Evolutionary conservation across 305 asterid species (phyloP).

Genomic region (Nicotiana rustica): DNA sequence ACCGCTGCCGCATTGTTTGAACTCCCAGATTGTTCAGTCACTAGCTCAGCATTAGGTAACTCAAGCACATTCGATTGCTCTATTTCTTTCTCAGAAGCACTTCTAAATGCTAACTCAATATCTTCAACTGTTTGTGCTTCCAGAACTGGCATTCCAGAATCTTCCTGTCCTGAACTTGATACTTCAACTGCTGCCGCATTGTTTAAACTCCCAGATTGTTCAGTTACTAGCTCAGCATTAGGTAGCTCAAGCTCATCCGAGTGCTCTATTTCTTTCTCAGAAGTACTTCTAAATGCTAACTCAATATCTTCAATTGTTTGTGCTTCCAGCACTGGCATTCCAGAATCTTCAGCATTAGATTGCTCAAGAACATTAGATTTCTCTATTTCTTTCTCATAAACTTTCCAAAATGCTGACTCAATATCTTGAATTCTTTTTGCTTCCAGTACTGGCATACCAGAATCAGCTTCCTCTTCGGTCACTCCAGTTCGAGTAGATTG

Average conservation of each 20-base stretch:
- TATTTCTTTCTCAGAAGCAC: constrained; percentile 15
- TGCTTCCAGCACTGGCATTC: constrained; percentile 41
- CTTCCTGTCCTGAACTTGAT: constrained; percentile 23
- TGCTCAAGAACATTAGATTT: constrained; percentile 37
- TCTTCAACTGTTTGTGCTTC: constrained; percentile 30
- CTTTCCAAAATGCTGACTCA: constrained; percentile 40
- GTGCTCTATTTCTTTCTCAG: constrained; percentile 14
- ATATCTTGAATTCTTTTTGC: constrained; percentile 48
- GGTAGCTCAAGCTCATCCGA: constrained; percentile 32
- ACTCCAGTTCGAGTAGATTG: constrained; percentile 27
- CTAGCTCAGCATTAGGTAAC: constrained; percentile 39
- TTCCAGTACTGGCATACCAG: constrained; percentile 44
- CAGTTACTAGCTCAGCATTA: constrained; percentile 37
- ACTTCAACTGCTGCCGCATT: not conserved
- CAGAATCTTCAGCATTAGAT: constrained; percentile 30
- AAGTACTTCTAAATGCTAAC: not conserved
- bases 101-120: too few species aligned
- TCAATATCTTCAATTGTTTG: constrained; percentile 44
- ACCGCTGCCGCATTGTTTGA: not conserved
- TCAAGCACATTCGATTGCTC: constrained; percentile 28
- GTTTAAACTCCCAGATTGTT: constrained; percentile 31
- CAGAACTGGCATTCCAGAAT: not conserved
- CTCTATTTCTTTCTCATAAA: constrained; percentile 35
- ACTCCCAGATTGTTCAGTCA: constrained; percentile 34
- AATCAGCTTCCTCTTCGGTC: constrained; percentile 31